phyloP scores from a whole-genome alignment of 2,329 filamentous ascomycete species.

The Tothia fuscella region DNA sequence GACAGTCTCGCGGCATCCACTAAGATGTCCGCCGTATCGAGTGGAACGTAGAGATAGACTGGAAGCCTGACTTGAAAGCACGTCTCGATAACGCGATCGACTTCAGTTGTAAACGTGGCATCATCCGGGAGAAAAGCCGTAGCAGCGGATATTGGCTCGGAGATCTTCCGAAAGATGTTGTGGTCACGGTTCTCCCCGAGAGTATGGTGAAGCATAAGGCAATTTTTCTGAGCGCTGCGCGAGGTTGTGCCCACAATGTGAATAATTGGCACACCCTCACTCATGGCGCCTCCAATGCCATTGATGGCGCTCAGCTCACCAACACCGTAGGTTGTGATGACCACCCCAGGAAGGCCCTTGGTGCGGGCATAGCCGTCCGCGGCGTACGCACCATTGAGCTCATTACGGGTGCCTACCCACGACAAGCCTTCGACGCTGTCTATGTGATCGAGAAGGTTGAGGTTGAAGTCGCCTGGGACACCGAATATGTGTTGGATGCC shows the following conservation, averaged over 20 bases:
- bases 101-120: conserved; percentile 27
- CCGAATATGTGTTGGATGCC: too few relatives aligned
- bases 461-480: conserved; percentile 35
- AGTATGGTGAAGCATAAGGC: conserved; percentile 35
- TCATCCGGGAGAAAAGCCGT: too few relatives aligned
- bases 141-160: too few relatives aligned
- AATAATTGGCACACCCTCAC: conserved; percentile 32
- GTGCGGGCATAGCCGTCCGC: conserved; percentile 47
- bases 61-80: too few relatives aligned
- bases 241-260: conserved; percentile 35
- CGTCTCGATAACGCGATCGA: too few relatives aligned
- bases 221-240: conserved; percentile 27
- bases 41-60: conserved; percentile 34
- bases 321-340: conserved; percentile 49
- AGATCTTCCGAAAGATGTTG: too few relatives aligned
- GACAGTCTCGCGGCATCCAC: too few relatives aligned
- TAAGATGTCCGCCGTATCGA: too few relatives aligned
- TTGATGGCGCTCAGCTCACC: conserved; percentile 36
- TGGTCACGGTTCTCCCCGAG: conserved; percentile 32
- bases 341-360: conserved; percentile 31
- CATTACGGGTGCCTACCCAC: conserved; percentile 43
- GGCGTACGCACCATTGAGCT: conserved; percentile 46
- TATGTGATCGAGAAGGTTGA: conserved; percentile 33
- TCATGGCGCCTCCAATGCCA: conserved; percentile 31
- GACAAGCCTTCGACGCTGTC: conserved; percentile 26